Evolutionary conservation across 2,329 filamentous ascomycete species (phyloP).

Genomic region (Lachnellula cervina): DNA sequence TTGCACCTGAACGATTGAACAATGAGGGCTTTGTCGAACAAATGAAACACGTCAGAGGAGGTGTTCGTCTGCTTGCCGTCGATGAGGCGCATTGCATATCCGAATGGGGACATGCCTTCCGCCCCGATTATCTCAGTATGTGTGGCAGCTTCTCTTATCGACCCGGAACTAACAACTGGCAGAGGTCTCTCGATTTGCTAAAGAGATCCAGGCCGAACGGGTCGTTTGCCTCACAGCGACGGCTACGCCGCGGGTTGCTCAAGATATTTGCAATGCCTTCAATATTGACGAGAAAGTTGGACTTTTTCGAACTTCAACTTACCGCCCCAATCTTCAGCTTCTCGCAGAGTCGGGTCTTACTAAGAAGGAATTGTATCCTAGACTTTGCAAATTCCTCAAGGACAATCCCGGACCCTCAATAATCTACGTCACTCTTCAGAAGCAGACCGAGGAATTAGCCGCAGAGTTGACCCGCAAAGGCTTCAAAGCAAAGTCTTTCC

Average conservation of each 20-base stretch:
- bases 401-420: constrained; percentile 51
- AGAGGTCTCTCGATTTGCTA: constrained; percentile 48
- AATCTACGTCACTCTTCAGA: constrained; percentile 56
- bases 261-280: constrained; percentile 51
- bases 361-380: constrained; percentile 42
- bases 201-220: constrained; percentile 51
- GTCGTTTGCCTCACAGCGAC: constrained; percentile 58
- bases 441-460: constrained; percentile 45
- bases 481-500: constrained; percentile 43
- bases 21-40: constrained; percentile 55
- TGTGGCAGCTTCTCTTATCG: not conserved
- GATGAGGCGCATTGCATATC: constrained; percentile 58
- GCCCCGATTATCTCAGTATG: constrained; percentile 46
- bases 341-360: constrained; percentile 41
- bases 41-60: constrained; percentile 50
- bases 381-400: constrained; percentile 44
- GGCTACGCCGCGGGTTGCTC: constrained; percentile 50
- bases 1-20: constrained; percentile 55
- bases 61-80: constrained; percentile 51
- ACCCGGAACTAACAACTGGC: constrained; percentile 4
- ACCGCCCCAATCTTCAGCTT: constrained; percentile 50
- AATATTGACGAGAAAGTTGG: constrained; percentile 40
- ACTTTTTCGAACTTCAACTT: constrained; percentile 55
- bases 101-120: constrained; percentile 48
- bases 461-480: constrained; percentile 33